A percentile compares a stretch with the other conserved stretches of the same genome.
Evolutionary conservation across 352 stramenopile species (phyloP).

Genomic region (Pythium aristosporum): DNA sequence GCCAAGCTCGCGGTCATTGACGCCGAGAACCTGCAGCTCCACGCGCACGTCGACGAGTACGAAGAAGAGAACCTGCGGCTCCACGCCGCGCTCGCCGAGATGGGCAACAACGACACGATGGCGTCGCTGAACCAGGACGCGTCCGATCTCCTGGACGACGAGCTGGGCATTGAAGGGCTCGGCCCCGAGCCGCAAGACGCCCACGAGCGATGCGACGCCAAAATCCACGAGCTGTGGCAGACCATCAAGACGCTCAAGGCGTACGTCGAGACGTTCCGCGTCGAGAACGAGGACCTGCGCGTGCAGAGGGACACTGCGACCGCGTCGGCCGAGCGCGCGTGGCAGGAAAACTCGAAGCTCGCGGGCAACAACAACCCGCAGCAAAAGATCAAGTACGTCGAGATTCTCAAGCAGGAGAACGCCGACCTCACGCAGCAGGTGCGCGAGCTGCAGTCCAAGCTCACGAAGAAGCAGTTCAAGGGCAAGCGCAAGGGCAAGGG

Average conservation of each 20-base stretch:
- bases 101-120: conserved; percentile 6
- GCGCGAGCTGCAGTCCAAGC: conserved; percentile 49
- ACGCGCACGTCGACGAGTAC: conserved; percentile 15
- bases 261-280: conserved; percentile 59
- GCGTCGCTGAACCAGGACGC: conserved; percentile 9
- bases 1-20: conserved; percentile 19
- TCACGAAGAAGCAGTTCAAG: conserved; percentile 31
- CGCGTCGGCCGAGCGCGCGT: conserved; percentile 49
- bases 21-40: conserved; percentile 18
- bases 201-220: conserved; percentile 58
- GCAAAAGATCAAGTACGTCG: conserved; percentile 73
- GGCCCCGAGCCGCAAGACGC: conserved; percentile 13
- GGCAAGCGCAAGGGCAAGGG: conserved; percentile 14
- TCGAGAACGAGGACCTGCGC: conserved; percentile 48
- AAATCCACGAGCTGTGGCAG: conserved; percentile 71
- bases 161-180: conserved; percentile 21
- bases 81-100: conserved; percentile 17
- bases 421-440: conserved; percentile 44
- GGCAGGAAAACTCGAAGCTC: conserved; percentile 55
- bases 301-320: conserved; percentile 61
- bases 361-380: conserved; percentile 63
- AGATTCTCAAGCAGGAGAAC: conserved; percentile 74
- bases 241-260: conserved; percentile 58
- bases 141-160: conserved; percentile 10
- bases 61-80: conserved; percentile 27